These are phyloP conservation scores for Hirsutella minnesotensis DNA, from an alignment of 2,329 filamentous ascomycete species.

Conservation along the genomic window DNA sequence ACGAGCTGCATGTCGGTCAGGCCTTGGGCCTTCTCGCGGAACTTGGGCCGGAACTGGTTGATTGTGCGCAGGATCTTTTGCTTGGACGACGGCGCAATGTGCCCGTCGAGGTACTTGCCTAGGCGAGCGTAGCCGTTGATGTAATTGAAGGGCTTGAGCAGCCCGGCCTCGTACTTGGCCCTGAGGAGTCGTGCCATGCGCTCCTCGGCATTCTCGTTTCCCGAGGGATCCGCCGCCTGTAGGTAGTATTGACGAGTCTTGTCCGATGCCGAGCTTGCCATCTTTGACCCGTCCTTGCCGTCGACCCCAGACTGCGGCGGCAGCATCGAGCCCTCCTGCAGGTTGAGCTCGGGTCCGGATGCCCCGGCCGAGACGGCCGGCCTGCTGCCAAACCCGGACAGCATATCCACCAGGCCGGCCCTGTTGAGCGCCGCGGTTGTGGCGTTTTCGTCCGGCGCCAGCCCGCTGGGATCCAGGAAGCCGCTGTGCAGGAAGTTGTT, in stretches of 20 bases:
- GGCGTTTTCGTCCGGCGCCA: conserved; percentile 52
- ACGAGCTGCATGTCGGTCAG: conserved; percentile 91
- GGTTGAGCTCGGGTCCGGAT: conserved; percentile 1
- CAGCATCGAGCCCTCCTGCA: conserved; percentile 28
- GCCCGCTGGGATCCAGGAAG: conserved; percentile 70
- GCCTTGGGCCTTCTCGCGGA: conserved; percentile 84
- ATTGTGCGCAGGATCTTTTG: conserved; percentile 87
- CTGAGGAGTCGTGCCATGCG: conserved; percentile 89
- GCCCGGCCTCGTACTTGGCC: conserved; percentile 90
- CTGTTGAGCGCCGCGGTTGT: conserved; percentile 32
- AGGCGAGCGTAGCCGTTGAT: conserved; percentile 89
- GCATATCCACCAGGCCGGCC: conserved; percentile 32
- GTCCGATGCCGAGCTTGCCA: conserved; percentile 57
- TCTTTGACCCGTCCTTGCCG: conserved; percentile 36
- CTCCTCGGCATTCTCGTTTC: conserved; percentile 74
- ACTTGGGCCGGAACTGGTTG: conserved; percentile 88
- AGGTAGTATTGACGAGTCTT: conserved; percentile 86
- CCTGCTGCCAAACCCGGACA: conserved; percentile 36
- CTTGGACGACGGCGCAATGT: conserved; percentile 71
- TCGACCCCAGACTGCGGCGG: conserved; percentile 32
- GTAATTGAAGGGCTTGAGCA: conserved; percentile 96
- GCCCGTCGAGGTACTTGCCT: conserved; percentile 81
- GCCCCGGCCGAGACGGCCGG: conserved; percentile 4
- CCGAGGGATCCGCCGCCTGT: conserved; percentile 88
- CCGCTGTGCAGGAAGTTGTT: conserved; percentile 94